Evolutionary conservation across 176 grass and related monocot genomes (phyloP).

Genomic region (Musa schizocarpa): DNA sequence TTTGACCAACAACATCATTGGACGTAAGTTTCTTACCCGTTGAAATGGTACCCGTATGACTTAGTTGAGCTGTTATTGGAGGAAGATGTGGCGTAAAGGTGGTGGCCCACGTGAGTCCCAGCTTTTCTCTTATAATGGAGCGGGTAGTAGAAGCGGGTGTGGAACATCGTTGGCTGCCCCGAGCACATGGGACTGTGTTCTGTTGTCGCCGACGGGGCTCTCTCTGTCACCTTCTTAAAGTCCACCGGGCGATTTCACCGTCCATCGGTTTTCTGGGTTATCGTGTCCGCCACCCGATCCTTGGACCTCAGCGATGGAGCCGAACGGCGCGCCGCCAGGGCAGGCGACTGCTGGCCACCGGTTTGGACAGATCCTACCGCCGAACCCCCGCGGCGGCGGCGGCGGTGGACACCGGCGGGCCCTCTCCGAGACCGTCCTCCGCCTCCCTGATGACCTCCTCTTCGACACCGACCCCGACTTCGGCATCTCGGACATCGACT

Average conservation of each 20-base stretch:
- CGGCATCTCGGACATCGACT: constrained; percentile 83
- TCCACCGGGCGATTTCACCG: background rate
- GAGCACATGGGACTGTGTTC: background rate
- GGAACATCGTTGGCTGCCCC: no score
- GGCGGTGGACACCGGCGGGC: constrained; percentile 53
- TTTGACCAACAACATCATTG: no score
- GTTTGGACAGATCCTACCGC: constrained; percentile 15
- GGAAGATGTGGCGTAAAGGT: no score
- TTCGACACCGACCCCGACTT: constrained; percentile 73
- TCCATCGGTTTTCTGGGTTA: background rate
- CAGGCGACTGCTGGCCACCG: constrained; percentile 15
- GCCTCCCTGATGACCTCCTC: constrained; percentile 73
- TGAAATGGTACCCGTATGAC: no score
- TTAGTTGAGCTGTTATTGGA: no score
- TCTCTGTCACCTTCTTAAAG: background rate
- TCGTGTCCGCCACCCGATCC: background rate
- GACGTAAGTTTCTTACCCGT: no score
- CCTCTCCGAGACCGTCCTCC: constrained; percentile 86
- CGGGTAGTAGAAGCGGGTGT: no score
- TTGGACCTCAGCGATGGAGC: constrained; percentile 27
- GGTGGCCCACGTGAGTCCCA: no score
- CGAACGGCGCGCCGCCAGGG: constrained; percentile 31
- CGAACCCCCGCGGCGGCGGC: constrained; percentile 8
- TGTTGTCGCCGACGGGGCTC: background rate
- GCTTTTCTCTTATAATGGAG: no score